phyloP scores from a whole-genome alignment of 345 rosid species.

The Diplotaxis tenuifolia region DNA sequence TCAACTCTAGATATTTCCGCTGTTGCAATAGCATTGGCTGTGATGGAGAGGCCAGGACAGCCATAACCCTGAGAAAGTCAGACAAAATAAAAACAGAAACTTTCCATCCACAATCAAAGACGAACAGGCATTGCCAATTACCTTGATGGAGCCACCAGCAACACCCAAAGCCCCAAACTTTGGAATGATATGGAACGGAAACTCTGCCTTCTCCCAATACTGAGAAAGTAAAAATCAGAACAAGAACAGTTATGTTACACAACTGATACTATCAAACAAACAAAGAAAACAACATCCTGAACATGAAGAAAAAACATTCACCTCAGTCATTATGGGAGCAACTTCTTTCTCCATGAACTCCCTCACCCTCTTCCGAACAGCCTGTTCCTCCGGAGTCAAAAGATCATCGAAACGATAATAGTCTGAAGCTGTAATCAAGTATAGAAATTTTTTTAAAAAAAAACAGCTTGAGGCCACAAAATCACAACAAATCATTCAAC shows the following conservation, averaged over 20 bases:
- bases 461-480: background rate
- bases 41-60: constrained; percentile 83
- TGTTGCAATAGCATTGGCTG: constrained; percentile 58
- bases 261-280: background rate
- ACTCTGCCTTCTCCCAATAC: constrained; percentile 99
- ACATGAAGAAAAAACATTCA: constrained; percentile 30
- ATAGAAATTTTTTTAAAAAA: background rate
- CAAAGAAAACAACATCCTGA: background rate
- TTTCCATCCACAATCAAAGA: background rate
- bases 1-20: constrained; percentile 97
- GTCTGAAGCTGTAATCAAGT: constrained; percentile 65
- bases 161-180: constrained; percentile 61
- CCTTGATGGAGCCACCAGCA: constrained; percentile 93
- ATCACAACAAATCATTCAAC: background rate
- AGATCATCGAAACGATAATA: constrained; percentile 75
- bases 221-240: constrained; percentile 26
- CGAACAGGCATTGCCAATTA: constrained; percentile 25
- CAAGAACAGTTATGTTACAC: background rate
- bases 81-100: constrained; percentile 5
- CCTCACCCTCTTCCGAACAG: constrained; percentile 61
- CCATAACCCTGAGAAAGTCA: constrained; percentile 71
- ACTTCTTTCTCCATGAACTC: constrained; percentile 87
- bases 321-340: constrained; percentile 88
- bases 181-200: constrained; percentile 87
- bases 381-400: constrained; percentile 74